Conservation (phyloP, 768 basidiomycete species). For the Plicaturopsis crispa region DNA sequence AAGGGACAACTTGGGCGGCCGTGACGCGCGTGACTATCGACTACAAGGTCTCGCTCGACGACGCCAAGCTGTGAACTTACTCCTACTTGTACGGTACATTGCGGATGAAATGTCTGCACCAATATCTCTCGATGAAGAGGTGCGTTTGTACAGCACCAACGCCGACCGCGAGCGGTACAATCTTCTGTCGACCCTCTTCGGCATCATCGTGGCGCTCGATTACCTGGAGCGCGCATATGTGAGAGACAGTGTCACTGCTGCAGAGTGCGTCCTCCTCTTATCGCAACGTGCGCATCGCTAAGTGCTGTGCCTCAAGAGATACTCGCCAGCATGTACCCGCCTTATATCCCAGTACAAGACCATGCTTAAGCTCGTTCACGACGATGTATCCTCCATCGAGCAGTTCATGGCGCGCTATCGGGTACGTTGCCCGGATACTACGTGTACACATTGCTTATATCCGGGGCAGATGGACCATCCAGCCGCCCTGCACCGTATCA, state of each 20-base stretch:
- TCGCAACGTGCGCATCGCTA: conserved; percentile 2
- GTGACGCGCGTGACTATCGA: no score
- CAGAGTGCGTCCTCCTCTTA: conserved; percentile 58
- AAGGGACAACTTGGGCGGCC: no score
- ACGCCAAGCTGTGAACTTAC: no score
- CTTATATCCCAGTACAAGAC: conserved; percentile 97
- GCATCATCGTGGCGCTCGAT: conserved; percentile 85
- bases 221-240: conserved; percentile 96
- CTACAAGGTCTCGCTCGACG: no score
- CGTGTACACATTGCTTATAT: neutral
- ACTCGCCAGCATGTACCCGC: conserved; percentile 91
- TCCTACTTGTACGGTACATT: no score
- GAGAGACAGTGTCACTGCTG: conserved; percentile 82
- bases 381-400: conserved; percentile 79
- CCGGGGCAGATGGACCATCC: conserved; percentile 77
- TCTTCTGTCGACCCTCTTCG: conserved; percentile 83
- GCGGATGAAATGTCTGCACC: conserved; percentile 34
- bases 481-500: conserved; percentile 83
- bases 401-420: conserved; percentile 87
- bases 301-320: conserved; percentile 66
- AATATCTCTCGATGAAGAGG: conserved; percentile 84
- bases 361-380: conserved; percentile 90
- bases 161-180: conserved; percentile 86
- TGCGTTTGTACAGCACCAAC: conserved; percentile 79
- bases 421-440: conserved; percentile 32